Evolutionary conservation across 2,329 filamentous ascomycete genomes (phyloP), one percentile per base, ranked within the genome.

Genomic region (Cytospora piceicola): DNA sequence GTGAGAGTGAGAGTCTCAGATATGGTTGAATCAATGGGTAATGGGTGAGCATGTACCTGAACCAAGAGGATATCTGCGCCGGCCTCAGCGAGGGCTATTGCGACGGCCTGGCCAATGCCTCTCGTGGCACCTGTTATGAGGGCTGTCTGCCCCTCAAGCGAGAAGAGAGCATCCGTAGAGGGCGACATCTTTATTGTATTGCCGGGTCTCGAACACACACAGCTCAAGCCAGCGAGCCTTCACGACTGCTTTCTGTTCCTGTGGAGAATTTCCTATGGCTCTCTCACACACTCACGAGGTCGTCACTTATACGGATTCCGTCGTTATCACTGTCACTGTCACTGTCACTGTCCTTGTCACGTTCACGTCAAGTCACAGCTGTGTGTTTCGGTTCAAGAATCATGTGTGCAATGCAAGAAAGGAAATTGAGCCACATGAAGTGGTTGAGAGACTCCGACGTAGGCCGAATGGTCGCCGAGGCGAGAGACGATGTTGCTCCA

Each of bases 51-150:
- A 3, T 29, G 24, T 73, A 83, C 83, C 77, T 86, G 83, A 55
- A 86, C 77, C 32, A 87, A 77, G 54, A 87, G 75, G 63, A 87
- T 76, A 71, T 87, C 83, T 61, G 84, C 84, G 34, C 85, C 85
- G 62, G 84, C 85, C 73, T 87, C 85, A 63, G 85, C 85, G 27
- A 88, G 80, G 22, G 79, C 85, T 66, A 88, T 74, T 42, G 85
- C 85, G 17, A 86, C 82, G 20, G 84, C 78, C 67, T 85, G 81
- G 51, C 85, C 85, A 65, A 87, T 88, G 69, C 85, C 85, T 14
- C 85, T 79, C 2, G 85, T 86, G 64, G 80, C 83, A 64, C 85
- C 85, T 0, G 85, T 88, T 67, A 88, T 72, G 66, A 87, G 78
- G 65, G 84, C 85, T 0, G 83, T 87, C 69, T 86, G 83, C 71